Conservation (phyloP, 2,329 filamentous ascomycete genomes). For the Dactylellina leptospora region DNA sequence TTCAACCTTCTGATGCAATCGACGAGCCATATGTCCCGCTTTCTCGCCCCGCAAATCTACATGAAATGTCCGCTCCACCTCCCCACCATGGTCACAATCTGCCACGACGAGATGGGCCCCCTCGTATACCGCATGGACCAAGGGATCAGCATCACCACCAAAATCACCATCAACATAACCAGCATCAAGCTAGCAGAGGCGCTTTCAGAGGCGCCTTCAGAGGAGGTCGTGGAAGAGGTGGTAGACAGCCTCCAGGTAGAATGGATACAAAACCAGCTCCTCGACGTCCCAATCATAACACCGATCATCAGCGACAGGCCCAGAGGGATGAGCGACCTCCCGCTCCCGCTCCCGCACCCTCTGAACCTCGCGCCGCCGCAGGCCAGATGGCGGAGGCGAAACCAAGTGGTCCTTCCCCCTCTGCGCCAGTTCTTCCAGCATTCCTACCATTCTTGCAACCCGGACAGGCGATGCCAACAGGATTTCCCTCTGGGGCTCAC, state of each 20-base stretch:
- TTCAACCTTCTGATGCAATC: conserved; percentile 69
- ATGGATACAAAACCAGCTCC: conserved; percentile 5
- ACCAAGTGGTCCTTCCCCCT: background rate
- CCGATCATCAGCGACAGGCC: background rate
- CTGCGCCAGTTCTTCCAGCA: conserved; percentile 23
- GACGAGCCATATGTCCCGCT: conserved; percentile 77
- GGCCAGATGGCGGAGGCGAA: background rate
- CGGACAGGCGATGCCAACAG: conserved; percentile 9
- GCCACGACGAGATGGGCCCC: conserved; percentile 62
- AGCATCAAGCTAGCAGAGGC: conserved; percentile 60
- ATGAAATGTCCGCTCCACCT: conserved; percentile 59
- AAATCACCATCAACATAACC: no score
- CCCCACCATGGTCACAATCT: conserved; percentile 59
- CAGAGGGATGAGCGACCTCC: conserved; percentile 27
- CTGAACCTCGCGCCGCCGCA: background rate
- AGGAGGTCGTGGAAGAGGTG: conserved; percentile 55
- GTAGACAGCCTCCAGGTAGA: conserved; percentile 17
- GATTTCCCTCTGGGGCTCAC: conserved; percentile 29
- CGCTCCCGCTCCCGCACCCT: background rate
- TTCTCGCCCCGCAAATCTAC: conserved; percentile 72
- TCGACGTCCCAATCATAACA: conserved; percentile 12
- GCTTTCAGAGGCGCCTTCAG: conserved; percentile 58
- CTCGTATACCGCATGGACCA: conserved; percentile 61
- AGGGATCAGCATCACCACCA: no score
- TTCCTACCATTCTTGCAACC: conserved; percentile 33